Percentiles rank a stretch among this genome's conserved stretches.
phyloP scores from a whole-genome alignment of 2,329 filamentous ascomycete genomes.

The Ophiostoma novo-ulmi region DNA sequence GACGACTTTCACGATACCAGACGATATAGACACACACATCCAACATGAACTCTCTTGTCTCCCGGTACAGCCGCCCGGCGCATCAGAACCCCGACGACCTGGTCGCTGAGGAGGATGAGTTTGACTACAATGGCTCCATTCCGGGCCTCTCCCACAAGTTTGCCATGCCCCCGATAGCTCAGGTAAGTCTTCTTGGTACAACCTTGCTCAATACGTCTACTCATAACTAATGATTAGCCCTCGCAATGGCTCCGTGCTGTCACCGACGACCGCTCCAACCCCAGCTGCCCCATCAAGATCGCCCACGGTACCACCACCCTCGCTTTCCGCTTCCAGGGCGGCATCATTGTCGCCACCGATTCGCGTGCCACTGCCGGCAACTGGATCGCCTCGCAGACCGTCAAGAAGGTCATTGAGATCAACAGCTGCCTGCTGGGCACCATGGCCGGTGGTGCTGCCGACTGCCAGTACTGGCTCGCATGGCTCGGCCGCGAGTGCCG shows the following conservation, averaged over 20 bases:
- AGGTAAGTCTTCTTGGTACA: constrained; percentile 53
- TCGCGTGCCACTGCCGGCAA: constrained; percentile 94
- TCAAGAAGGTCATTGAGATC: constrained; percentile 99
- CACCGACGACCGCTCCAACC: constrained; percentile 96
- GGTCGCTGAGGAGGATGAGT: constrained; percentile 66
- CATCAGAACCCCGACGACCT: constrained; percentile 67
- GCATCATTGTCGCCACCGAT: constrained; percentile 97
- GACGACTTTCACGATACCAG: too few species aligned
- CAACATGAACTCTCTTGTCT: constrained; percentile 84
- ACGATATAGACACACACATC: background rate
- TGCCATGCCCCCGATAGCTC: constrained; percentile 85
- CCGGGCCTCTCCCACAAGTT: constrained; percentile 86
- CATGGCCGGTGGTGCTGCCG: constrained; percentile 96
- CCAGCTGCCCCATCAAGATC: constrained; percentile 97
- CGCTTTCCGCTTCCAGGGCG: constrained; percentile 95
- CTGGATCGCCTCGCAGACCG: constrained; percentile 99
- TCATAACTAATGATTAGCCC: constrained; percentile 49
- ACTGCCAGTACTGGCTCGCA: constrained; percentile 99
- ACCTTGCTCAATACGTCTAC: background rate
- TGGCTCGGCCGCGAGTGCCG: constrained; percentile 99
- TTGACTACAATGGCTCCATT: constrained; percentile 64
- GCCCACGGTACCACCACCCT: constrained; percentile 98
- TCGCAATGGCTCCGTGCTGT: constrained; percentile 92
- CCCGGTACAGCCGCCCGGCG: constrained; percentile 79
- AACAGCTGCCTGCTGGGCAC: constrained; percentile 90